These are phyloP conservation scores for Cytospora paraplurivora DNA, from an alignment of 2,329 filamentous ascomycete genomes.

Conservation along the genomic window DNA sequence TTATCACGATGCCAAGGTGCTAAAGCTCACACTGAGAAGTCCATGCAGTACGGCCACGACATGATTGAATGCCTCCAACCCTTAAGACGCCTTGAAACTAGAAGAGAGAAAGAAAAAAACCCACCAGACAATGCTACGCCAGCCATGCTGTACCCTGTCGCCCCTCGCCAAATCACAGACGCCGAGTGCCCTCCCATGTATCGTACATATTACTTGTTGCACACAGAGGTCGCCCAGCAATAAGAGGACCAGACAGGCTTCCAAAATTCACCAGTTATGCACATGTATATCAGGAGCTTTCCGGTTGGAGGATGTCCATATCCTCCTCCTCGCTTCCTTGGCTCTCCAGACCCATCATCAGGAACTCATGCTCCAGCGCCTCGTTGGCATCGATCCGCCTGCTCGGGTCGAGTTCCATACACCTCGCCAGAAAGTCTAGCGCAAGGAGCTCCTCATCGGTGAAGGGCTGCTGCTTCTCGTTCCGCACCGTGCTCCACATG, in stretches of 20 bases:
- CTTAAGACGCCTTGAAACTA: neutral
- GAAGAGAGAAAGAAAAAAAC: neutral
- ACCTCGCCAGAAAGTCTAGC: conserved; percentile 69
- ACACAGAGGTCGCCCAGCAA: neutral
- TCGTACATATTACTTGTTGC: neutral
- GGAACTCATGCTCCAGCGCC: conserved; percentile 72
- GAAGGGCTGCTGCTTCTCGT: conserved; percentile 54
- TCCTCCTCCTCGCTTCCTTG: conserved; percentile 53
- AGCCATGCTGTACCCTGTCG: neutral
- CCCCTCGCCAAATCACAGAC: neutral
- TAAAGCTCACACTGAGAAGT: too few relatives aligned
- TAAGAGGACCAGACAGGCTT: neutral
- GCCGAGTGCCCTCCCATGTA: neutral
- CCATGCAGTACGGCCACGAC: too few relatives aligned
- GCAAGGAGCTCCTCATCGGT: conserved; percentile 71
- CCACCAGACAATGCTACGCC: neutral
- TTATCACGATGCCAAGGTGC: too few relatives aligned
- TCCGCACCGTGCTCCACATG: conserved; percentile 85
- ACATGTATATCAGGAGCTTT: neutral
- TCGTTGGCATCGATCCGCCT: conserved; percentile 75
- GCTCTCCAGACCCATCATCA: conserved; percentile 46
- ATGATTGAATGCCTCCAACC: too few relatives aligned
- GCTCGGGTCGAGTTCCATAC: conserved; percentile 75
- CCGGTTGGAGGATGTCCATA: conserved; percentile 49
- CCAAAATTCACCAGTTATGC: neutral